Evolutionary conservation across 2,329 filamentous ascomycete species (phyloP), one percentile per base, ranked within the genome.

Genomic region (Hypoxylon sp.): DNA sequence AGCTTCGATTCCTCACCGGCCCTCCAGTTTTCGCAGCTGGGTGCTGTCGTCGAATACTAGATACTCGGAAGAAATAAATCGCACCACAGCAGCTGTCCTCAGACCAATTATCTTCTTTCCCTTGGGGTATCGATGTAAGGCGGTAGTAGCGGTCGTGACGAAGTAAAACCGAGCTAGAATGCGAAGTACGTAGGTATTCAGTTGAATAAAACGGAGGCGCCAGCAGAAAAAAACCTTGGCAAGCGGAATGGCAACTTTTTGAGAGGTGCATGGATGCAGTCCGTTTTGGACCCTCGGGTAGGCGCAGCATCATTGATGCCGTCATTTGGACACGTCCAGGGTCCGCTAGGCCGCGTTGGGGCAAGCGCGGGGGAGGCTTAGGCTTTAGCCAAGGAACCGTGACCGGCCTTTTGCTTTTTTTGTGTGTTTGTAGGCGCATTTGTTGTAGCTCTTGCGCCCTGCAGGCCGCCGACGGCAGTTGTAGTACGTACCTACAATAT

Each of bases 261-360:
- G n/a, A 59, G 17, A 44, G 25, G 25, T 27, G 2, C 20, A 20
- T 20, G 20, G 20, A 20, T 20, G 20, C 2, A 44, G 44, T 30
- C 33, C 31, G 22, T 56, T 64, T 61, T 61, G 54, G 42, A 20
- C 25, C 31, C 35, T 48, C 51, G 46, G 66, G 63, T 35, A 71
- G 63, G 66, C 66, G 62, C 63, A 69, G 69, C 7, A 69, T 69
- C 66, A 67, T 69, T 69, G 66, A 71, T 71, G 69, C 63, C 69
- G 69, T 67, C 69, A 71, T 71, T 67, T 58, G 64, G 63, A 69
- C 69, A 71, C 66, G 66, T 69, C 48, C 62, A 66, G 69, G 62
- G 48, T 59, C 66, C 57, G 64, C 69, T 71, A 69, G 57, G 37
- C 69, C 30, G 10, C 4, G 33, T 64, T 59, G 25, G 69, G 66